These are phyloP conservation scores for Pythium volutum DNA, from an alignment of 352 stramenopile genomes.

Conservation along the genomic window DNA sequence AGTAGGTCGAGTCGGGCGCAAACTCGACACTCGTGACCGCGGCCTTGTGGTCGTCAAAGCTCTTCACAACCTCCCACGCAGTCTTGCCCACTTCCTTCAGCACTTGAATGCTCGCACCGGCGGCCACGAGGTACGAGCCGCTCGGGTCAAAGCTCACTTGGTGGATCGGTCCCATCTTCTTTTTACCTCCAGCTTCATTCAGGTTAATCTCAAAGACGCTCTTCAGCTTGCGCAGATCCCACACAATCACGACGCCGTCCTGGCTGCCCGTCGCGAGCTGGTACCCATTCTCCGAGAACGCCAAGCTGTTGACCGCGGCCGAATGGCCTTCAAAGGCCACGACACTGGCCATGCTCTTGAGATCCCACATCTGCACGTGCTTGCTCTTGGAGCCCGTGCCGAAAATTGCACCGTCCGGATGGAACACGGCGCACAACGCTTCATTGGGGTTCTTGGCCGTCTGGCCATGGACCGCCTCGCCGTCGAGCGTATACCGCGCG, in stretches of 20 bases:
- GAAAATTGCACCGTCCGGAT: slow-evolving; percentile 95
- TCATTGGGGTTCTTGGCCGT: slow-evolving; percentile 37
- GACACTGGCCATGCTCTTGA: slow-evolving; percentile 84
- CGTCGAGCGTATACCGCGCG: slow-evolving; percentile 43
- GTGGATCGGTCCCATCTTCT: slow-evolving; percentile 45
- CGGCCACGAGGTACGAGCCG: slow-evolving; percentile 54
- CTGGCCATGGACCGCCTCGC: slow-evolving; percentile 33
- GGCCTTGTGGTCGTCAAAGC: slow-evolving; percentile 66
- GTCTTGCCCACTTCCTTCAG: slow-evolving; percentile 67
- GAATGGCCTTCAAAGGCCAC: slow-evolving; percentile 85
- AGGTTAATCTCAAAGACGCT: slow-evolving; percentile 69
- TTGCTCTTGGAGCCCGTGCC: slow-evolving; percentile 58
- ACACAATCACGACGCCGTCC: slow-evolving; percentile 87
- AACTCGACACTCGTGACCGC: slow-evolving; percentile 59
- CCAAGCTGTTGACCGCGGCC: slow-evolving; percentile 64
- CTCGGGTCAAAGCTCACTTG: slow-evolving; percentile 61
- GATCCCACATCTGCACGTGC: slow-evolving; percentile 91
- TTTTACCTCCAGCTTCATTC: slow-evolving; percentile 21
- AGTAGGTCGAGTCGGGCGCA: slow-evolving; percentile 52
- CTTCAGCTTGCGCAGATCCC: slow-evolving; percentile 92
- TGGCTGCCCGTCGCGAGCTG: slow-evolving; percentile 83
- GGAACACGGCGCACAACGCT: slow-evolving; percentile 63
- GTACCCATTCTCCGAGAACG: slow-evolving; percentile 96
- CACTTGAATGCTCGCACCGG: slow-evolving; percentile 43
- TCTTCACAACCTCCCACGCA: slow-evolving; percentile 57